Base-by-base conservation (phyloP, 306 rosid genomes). In the Biancaea sappan region DNA sequence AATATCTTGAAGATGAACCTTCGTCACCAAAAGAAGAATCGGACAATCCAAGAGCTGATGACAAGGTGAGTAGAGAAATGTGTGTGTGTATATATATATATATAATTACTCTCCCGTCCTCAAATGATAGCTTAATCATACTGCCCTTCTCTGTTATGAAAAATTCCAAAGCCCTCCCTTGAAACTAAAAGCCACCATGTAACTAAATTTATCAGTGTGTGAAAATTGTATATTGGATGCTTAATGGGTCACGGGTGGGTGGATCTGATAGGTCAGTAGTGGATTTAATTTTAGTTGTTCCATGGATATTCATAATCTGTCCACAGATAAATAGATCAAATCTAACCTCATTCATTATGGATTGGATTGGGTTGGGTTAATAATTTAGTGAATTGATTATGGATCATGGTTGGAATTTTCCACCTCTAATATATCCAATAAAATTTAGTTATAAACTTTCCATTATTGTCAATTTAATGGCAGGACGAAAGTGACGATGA, bases 401-500 rank as follows among this genome's bases (percentile, higher is more conserved):
- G 19, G 65, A 16, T 31, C 22, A 58, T 58, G 41, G 41, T 15
- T 15, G 22, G 4, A 29, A 58, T 58, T 58, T 58, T 12, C 6
- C 41, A 7, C 18, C 24, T 31, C 65, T 58, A 16, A 58, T 29
- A 14, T 31, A 57, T 35, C 19, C 2, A 25, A 6, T 56, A 13
- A 56, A 46, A 34, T 79, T 43, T 62, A 69, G 56, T 82, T 72
- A 26, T 65, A 34, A 51, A 10, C 14, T 34, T 18, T 72, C 48
- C 34, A 56, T 59, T 44, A 73, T 67, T 48, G 6, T 62, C 4
- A 62, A 79, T 62, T 82, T 69, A 73, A 59, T 74, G 69, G 77
- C 82, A 56, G 84, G 76, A 83, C 51, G 97, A 71, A 53, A 85
- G 84, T 69, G 93, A 86, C 70, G 59, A 22, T 46, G 94, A 91